These are phyloP conservation scores for Pichia sp. DNA, from an alignment of 1,139 yeast species.

Conservation along the genomic window DNA sequence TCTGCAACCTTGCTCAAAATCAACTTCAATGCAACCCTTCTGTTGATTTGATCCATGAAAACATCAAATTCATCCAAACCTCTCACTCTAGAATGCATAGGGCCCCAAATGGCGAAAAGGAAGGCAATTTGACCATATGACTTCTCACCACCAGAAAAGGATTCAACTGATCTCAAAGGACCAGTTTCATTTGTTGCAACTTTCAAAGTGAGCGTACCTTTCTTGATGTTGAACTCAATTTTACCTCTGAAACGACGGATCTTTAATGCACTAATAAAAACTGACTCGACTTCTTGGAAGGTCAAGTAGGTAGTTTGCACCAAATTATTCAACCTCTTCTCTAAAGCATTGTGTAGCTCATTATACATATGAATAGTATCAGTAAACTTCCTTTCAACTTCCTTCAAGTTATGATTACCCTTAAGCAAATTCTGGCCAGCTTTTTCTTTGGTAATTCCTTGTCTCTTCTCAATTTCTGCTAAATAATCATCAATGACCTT, in stretches of 20 bases:
- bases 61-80: conserved; percentile 98
- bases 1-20: conserved; percentile 62
- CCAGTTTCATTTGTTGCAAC: conserved; percentile 57
- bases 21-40: conserved; percentile 71
- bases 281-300: conserved; percentile 39
- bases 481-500: conserved; percentile 21
- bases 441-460: conserved; percentile 38
- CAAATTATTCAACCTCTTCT: conserved; percentile 43
- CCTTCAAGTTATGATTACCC: conserved; percentile 29
- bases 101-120: conserved; percentile 84
- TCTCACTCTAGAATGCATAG: conserved; percentile 79
- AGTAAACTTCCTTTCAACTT: conserved; percentile 29
- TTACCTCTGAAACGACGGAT: conserved; percentile 73
- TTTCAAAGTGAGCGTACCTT: conserved; percentile 44
- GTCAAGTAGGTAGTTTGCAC: conserved; percentile 38
- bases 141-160: conserved; percentile 95
- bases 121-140: conserved; percentile 89
- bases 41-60: conserved; percentile 91
- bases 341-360: conserved; percentile 32
- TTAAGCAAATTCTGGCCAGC: conserved; percentile 31
- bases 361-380: conserved; percentile 28
- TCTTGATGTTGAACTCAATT: conserved; percentile 51
- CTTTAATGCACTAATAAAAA: conserved; percentile 53
- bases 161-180: conserved; percentile 62
- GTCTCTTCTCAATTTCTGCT: conserved; percentile 30